Evolutionary conservation across 2,329 filamentous ascomycete species (phyloP), one percentile per base, ranked within the genome.

Genomic region (Xylariaceae sp.): DNA sequence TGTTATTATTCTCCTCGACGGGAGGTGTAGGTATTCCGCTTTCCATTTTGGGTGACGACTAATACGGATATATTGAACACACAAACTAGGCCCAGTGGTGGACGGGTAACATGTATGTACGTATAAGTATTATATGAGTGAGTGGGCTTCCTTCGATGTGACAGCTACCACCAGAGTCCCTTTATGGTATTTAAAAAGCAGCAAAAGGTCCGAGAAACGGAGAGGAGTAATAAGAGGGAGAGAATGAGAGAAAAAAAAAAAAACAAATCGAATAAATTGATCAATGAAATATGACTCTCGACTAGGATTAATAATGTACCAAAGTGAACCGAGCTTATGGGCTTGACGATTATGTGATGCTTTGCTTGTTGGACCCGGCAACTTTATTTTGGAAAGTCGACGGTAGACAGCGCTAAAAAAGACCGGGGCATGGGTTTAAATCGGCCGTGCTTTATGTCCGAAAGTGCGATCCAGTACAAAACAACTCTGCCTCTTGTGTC

Each of bases 1-100:
- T 66, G 37, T 67, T 70, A 63, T 67, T 64, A 55, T 56, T 67
- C 37, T 70, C 69, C 65, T 71, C 81, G 50, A 77, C 75, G 14
- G 81, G 81, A 63, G 81, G 80, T 52, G 81, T 82, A 26, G 81
- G 81, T 64, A 83, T 73, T 57, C 74, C 71, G 63, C 71, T 75
- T 69, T 78, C 79, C 81, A 84, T 84, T 70, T 71, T 74, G 62
- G 57, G 59, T 52, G 60, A 60, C 52, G 59, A 64, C 59, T 62
- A 64, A 49, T 32, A 54, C 42, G 43, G 32, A 10, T 37, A 37
- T 37, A 16, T 37, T 7, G 32, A 14, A 10, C 12, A 37, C 32
- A n/a, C n/a, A n/a, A 7, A 37, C 32, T 37, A 41, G 44, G 54
- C 49, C 37, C 50, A 16, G 23, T 52, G 41, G 43, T 56, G 44